A percentile compares a stretch with the other conserved stretches of the same genome.
Evolutionary conservation across 805 yeast species (phyloP).

Genomic region (Saccharomyces mikatae): DNA sequence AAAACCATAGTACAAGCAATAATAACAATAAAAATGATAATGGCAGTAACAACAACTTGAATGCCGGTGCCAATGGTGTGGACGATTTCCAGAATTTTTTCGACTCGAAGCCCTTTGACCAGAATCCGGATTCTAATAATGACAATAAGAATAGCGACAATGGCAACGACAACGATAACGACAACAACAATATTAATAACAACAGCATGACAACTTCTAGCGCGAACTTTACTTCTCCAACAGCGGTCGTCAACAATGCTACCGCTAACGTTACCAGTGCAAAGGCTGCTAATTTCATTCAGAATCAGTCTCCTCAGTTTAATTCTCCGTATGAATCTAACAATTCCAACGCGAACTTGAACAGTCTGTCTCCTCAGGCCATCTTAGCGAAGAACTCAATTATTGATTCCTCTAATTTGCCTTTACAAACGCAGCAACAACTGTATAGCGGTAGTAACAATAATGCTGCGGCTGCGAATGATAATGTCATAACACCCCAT

Average conservation of each 20-base stretch:
- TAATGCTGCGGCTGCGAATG: conserved; percentile 20
- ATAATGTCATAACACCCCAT: not conserved
- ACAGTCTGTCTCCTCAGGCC: conserved; percentile 27
- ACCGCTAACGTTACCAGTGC: not conserved
- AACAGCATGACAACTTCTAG: conserved; percentile 3
- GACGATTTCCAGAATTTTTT: conserved; percentile 34
- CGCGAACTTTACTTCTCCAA: not conserved
- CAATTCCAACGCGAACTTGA: not conserved
- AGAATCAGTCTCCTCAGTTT: not conserved
- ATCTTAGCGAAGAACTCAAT: conserved; percentile 25
- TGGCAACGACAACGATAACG: conserved; percentile 1
- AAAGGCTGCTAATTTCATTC: not conserved
- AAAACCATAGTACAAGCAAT: conserved; percentile 13
- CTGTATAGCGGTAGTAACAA: conserved; percentile 14
- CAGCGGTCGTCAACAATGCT: not conserved
- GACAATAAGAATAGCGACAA: conserved; percentile 4
- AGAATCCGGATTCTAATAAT: conserved; percentile 4
- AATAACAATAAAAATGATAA: conserved; percentile 2
- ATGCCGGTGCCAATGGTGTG: not conserved
- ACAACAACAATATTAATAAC: conserved; percentile 2
- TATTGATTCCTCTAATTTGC: not conserved
- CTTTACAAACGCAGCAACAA: not conserved
- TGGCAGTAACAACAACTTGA: not conserved
- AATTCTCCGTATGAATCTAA: conserved; percentile 1
- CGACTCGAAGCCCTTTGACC: conserved; percentile 36